A percentile compares a stretch with the other conserved stretches of the same genome.
Evolutionary conservation across 345 rosid species (phyloP).

Genomic region (Stellera chamaejasme): DNA sequence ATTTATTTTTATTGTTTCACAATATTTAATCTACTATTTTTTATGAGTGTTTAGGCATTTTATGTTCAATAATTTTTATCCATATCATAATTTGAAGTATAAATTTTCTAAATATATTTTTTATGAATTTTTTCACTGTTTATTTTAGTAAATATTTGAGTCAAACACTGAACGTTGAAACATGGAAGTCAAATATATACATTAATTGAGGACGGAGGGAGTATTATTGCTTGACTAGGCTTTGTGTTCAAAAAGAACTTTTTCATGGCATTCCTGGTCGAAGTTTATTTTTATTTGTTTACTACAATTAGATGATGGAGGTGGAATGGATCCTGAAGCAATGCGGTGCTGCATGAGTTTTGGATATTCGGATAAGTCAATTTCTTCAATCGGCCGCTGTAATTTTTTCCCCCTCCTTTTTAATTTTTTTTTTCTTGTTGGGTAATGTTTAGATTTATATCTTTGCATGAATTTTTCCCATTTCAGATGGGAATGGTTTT

Average conservation of each 20-base stretch:
- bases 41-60: no score
- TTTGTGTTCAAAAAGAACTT: background rate
- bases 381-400: conserved; percentile 82
- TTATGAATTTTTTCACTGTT: no score
- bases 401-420: conserved; percentile 15
- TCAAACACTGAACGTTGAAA: no score
- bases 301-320: conserved; percentile 70
- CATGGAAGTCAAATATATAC: no score
- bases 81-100: no score
- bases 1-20: no score
- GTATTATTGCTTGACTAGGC: conserved; percentile 1
- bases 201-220: no score
- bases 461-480: conserved; percentile 21
- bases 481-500: conserved; percentile 95
- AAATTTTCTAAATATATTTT: no score
- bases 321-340: conserved; percentile 93
- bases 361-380: conserved; percentile 87
- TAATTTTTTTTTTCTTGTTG: conserved; percentile 8
- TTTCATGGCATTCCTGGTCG: conserved; percentile 9
- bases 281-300: conserved; percentile 4
- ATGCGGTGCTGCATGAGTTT: conserved; percentile 89
- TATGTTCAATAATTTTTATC: no score
- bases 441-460: conserved; percentile 11
- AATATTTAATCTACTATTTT: no score
- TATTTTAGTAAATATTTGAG: no score